These are phyloP conservation scores for Aspergillus asperescens DNA, from an alignment of 495 filamentous ascomycete species.

Conservation along the genomic window DNA sequence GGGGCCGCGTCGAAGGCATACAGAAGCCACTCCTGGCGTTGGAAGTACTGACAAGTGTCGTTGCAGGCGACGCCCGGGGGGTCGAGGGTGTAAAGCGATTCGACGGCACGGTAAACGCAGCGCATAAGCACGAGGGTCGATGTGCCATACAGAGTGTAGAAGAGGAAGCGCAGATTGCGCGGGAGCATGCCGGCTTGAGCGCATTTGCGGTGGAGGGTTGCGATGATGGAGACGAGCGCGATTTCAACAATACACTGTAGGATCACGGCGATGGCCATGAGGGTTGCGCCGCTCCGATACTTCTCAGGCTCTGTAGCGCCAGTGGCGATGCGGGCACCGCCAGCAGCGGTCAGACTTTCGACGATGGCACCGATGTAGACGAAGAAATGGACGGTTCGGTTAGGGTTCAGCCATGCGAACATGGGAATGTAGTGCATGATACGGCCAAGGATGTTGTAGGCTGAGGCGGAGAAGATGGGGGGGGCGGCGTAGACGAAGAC, in stretches of 20 bases:
- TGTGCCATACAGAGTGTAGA: slow-evolving; percentile 37
- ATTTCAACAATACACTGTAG: slow-evolving; percentile 35
- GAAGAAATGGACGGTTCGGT: slow-evolving; percentile 24
- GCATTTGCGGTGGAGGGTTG: slow-evolving; percentile 30
- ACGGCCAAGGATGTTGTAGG: slow-evolving; percentile 54
- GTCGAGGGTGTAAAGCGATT: slow-evolving; percentile 27
- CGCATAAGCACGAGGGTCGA: slow-evolving; percentile 17
- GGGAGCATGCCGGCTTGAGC: slow-evolving; percentile 18
- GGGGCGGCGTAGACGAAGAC: slow-evolving; percentile 50
- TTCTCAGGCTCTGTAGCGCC: slow-evolving; percentile 13
- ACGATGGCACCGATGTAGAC: slow-evolving; percentile 15
- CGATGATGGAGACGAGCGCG: slow-evolving; percentile 30
- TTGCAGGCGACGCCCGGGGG: neutral
- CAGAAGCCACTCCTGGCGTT: slow-evolving; percentile 37
- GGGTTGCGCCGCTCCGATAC: slow-evolving; percentile 25
- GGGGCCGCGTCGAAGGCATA: slow-evolving; percentile 37
- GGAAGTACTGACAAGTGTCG: slow-evolving; percentile 24
- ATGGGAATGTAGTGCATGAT: slow-evolving; percentile 46
- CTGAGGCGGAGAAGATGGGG: slow-evolving; percentile 51
- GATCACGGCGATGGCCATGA: slow-evolving; percentile 32
- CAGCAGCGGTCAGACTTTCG: slow-evolving; percentile 33
- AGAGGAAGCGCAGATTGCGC: slow-evolving; percentile 32
- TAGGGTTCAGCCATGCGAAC: slow-evolving; percentile 38
- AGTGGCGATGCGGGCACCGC: slow-evolving; percentile 35
- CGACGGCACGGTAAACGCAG: slow-evolving; percentile 33